Evolutionary conservation across 352 stramenopile genomes (phyloP), one percentile per base, ranked within the genome.

Genomic region (Paralagenidium karlingii): DNA sequence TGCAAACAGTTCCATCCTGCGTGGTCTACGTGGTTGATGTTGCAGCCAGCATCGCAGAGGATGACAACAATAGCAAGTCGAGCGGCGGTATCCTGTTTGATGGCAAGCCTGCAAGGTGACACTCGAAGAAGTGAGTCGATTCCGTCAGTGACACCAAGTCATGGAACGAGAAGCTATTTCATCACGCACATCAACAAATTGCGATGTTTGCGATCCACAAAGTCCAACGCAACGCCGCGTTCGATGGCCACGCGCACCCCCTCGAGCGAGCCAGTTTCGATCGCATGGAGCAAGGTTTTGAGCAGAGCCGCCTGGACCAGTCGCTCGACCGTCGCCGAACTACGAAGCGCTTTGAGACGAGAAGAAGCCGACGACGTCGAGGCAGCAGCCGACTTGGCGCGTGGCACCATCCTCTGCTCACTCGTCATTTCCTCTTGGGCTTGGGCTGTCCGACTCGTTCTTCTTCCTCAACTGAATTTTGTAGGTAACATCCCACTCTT

Each of bases 191-290:
- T 89, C 48, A 92, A 59, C 32, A 92, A 58, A 47, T 92, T 92
- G 38, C 75, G 73, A 31, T 74, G 61, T 3, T 69, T 63, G 36
- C 51, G 78, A 55, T 92, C 78, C 24, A 88, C 47, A 50, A 88
- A 86, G 18, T 75, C 65, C 20, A 86, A 56, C 21, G 71, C 41
- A 30, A 92, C 78, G 21, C 75, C 70, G 31, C 78, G 75, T 42
- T 92, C 78, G 40, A 92, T 92, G 8, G 78, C 74, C 24, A 92
- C 66, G 31, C 79, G 81, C 21, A 89, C 75, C 8, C 78, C 78
- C 37, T 92, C 78, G 5, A 83, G 71, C 0, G 77, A 88, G 1
- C 78, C 78, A 19, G 56, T 58, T 5, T 75, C 74, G 39, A 92
- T 74, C 9, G 78, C 77, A 40, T 92, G 76, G 15, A 92, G 58